phyloP scores from a whole-genome alignment of 768 basidiomycete genomes.

The Russula virescens region DNA sequence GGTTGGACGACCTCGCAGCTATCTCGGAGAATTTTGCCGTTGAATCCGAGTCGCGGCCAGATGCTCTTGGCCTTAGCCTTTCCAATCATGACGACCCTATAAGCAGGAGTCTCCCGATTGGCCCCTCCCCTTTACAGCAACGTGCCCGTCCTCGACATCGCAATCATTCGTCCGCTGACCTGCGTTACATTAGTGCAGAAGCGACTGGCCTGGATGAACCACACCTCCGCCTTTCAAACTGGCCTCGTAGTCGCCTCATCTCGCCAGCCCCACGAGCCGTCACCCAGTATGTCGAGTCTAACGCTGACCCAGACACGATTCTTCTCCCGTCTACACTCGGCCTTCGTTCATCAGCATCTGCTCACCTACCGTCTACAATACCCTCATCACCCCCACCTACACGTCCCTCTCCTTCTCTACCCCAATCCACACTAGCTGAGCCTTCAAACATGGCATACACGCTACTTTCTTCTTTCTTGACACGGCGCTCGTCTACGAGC shows the following conservation, averaged over 20 bases:
- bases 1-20: slow-evolving; percentile 65
- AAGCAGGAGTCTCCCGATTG: slow-evolving; percentile 31
- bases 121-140: slow-evolving; percentile 16
- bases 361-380: slow-evolving; percentile 24
- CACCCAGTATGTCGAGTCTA: slow-evolving; percentile 65
- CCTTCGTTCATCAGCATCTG: slow-evolving; percentile 35
- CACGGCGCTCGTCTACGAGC: slow-evolving; percentile 21
- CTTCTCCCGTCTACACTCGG: slow-evolving; percentile 68
- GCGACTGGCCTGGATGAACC: slow-evolving; percentile 27
- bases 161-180: slow-evolving; percentile 16
- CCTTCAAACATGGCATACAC: slow-evolving; percentile 52
- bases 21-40: slow-evolving; percentile 26
- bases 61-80: slow-evolving; percentile 6
- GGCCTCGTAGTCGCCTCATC: slow-evolving; percentile 49
- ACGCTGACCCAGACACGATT: slow-evolving; percentile 47
- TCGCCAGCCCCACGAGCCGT: slow-evolving; percentile 68
- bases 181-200: neutral
- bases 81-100: slow-evolving; percentile 17
- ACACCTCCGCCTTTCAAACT: slow-evolving; percentile 47
- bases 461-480: slow-evolving; percentile 54
- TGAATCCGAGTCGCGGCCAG: slow-evolving; percentile 4
- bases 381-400: slow-evolving; percentile 9
- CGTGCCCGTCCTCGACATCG: slow-evolving; percentile 1
- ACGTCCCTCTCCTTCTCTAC: neutral
- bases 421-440: slow-evolving; percentile 4